Evolutionary conservation across 2,329 filamentous ascomycete genomes (phyloP).

Genomic region (Macrophomina phaseolina): DNA sequence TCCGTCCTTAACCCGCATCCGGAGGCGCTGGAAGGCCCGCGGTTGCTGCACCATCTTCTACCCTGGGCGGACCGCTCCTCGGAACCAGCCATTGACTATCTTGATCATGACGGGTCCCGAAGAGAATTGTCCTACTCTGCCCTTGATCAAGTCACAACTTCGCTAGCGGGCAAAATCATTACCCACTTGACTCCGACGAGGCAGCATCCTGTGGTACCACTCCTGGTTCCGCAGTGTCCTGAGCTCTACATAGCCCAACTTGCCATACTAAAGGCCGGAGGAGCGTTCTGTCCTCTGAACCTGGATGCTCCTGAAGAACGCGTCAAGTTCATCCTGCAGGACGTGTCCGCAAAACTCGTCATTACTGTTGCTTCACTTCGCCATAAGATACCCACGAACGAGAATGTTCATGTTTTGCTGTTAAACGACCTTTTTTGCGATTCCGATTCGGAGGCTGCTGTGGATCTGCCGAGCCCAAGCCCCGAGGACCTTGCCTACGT

Average conservation of each 20-base stretch:
- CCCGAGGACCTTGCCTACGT: constrained; percentile 72
- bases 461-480: constrained; percentile 9
- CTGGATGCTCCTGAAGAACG: constrained; percentile 78
- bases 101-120: constrained; percentile 54
- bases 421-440: constrained; percentile 41
- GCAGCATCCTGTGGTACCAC: constrained; percentile 65
- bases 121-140: constrained; percentile 64
- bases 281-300: constrained; percentile 83
- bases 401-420: constrained; percentile 46
- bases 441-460: not conserved
- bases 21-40: constrained; percentile 58
- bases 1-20: constrained; percentile 66
- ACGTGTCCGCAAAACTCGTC: constrained; percentile 73
- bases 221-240: constrained; percentile 78
- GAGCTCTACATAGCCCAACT: constrained; percentile 79
- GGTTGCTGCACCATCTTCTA: constrained; percentile 69
- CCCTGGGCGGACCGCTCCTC: constrained; percentile 41
- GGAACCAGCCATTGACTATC: constrained; percentile 67
- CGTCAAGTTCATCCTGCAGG: constrained; percentile 78
- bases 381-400: constrained; percentile 44
- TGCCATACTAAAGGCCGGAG: constrained; percentile 79
- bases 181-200: constrained; percentile 35
- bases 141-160: constrained; percentile 64
- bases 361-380: constrained; percentile 64
- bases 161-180: constrained; percentile 61